A percentile compares a stretch with the other conserved stretches of the same genome.
These are phyloP conservation scores for Desmodesmus armatus DNA, from an alignment of 139 green algal genomes.

Conservation along the genomic window DNA sequence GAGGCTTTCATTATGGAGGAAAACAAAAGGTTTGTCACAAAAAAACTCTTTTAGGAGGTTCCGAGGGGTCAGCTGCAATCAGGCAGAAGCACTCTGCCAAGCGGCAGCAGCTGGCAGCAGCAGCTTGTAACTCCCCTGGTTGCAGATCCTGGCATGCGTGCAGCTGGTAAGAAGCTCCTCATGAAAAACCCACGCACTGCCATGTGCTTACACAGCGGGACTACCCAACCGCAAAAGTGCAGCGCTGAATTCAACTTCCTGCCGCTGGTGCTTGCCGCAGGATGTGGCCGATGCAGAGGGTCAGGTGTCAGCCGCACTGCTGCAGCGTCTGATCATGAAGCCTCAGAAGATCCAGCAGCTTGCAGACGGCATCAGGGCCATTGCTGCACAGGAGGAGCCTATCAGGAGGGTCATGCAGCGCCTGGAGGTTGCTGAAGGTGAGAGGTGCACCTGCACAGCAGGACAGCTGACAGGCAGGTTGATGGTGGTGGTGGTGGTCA, in stretches of 20 bases:
- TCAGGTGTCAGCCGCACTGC: conserved; percentile 79
- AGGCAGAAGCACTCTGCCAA: no score
- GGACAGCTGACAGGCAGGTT: no score
- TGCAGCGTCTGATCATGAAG: conserved; percentile 96
- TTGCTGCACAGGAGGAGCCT: conserved; percentile 88
- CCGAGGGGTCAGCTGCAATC: no score
- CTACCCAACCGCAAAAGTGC: neutral
- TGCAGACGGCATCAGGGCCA: conserved; percentile 89
- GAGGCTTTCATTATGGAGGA: conserved; percentile 85
- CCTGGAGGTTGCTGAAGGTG: conserved; percentile 91
- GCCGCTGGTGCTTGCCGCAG: conserved; percentile 8
- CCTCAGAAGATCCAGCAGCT: conserved; percentile 92
- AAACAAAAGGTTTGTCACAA: conserved; percentile 72
- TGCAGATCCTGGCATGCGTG: no score
- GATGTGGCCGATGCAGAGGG: conserved; percentile 47
- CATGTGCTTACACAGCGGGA: neutral
- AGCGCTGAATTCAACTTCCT: neutral
- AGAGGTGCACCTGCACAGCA: no score
- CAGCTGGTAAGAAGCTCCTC: no score
- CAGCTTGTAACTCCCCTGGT: no score
- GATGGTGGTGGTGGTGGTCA: no score
- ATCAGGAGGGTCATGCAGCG: conserved; percentile 74
- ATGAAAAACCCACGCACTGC: no score
- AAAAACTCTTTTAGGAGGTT: neutral
- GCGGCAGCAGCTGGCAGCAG: no score